Conservation (phyloP, 768 basidiomycete species). For the Pleurotus platypus region DNA sequence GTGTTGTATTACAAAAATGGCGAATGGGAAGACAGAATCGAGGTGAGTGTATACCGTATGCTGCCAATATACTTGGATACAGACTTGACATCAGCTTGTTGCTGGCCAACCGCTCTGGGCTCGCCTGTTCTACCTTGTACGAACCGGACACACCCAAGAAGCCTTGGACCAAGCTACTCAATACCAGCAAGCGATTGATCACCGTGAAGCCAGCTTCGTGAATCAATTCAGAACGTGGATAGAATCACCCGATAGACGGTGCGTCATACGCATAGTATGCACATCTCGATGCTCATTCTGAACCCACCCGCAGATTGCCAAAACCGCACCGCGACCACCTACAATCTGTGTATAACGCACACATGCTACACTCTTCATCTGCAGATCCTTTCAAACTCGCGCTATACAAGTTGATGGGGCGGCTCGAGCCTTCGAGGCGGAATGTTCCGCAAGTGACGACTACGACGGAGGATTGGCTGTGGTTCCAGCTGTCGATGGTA, state of each 20-base stretch:
- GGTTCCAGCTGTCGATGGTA: conserved; percentile 92
- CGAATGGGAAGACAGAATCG: conserved; percentile 87
- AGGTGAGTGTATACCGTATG: conserved; percentile 46
- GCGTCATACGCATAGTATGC: conserved; percentile 15
- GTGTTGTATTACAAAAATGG: conserved; percentile 76
- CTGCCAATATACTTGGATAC: neutral
- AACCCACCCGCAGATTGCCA: conserved; percentile 45
- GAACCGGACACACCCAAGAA: conserved; percentile 79
- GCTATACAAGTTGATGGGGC: conserved; percentile 92
- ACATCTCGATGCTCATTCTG: conserved; percentile 2
- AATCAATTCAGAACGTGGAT: conserved; percentile 82
- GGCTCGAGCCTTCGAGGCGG: conserved; percentile 78
- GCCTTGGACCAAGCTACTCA: conserved; percentile 74
- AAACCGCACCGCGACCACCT: conserved; percentile 78
- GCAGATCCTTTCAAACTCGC: conserved; percentile 96
- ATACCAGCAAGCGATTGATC: conserved; percentile 67
- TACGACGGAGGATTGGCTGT: conserved; percentile 97
- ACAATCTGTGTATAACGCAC: conserved; percentile 75
- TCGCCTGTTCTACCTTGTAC: conserved; percentile 86
- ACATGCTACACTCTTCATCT: conserved; percentile 84
- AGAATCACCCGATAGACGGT: conserved; percentile 77
- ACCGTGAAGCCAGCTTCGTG: conserved; percentile 80
- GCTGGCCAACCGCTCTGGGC: conserved; percentile 92
- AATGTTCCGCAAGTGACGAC: conserved; percentile 81
- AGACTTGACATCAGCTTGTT: conserved; percentile 51